Evolutionary conservation across 2,329 filamentous ascomycete genomes (phyloP).

Genomic region (Seiridium unicorne): DNA sequence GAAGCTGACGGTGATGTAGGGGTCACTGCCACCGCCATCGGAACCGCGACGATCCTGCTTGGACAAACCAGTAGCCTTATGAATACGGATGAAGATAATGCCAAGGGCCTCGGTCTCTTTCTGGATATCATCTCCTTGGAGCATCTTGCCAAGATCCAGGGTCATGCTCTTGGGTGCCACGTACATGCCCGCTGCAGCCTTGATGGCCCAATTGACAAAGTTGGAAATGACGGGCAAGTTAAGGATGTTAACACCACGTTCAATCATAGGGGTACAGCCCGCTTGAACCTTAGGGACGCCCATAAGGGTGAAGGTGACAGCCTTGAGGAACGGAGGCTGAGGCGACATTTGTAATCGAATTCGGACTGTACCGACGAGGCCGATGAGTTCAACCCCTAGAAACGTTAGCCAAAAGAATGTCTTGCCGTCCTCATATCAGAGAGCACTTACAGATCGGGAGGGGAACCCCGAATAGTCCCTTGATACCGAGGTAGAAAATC

Average conservation of each 20-base stretch:
- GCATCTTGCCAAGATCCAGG: conserved; percentile 84
- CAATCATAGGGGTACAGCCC: conserved; percentile 89
- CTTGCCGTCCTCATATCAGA: conserved; percentile 11
- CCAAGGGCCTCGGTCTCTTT: conserved; percentile 87
- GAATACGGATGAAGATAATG: conserved; percentile 88
- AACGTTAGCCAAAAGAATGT: conserved; percentile 10
- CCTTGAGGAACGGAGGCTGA: conserved; percentile 89
- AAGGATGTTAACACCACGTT: conserved; percentile 84
- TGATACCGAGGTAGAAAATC: conserved; percentile 89
- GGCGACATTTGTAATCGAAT: conserved; percentile 83
- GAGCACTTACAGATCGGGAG: conserved; percentile 66
- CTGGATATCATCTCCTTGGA: conserved; percentile 87
- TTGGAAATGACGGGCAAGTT: conserved; percentile 92
- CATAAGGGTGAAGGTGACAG: conserved; percentile 90
- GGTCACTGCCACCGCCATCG: conserved; percentile 84
- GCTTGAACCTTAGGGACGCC: conserved; percentile 86
- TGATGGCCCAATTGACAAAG: conserved; percentile 95
- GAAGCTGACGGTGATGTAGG: conserved; percentile 92
- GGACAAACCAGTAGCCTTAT: conserved; percentile 82
- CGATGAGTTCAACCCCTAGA: conserved; percentile 75
- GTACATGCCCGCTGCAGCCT: conserved; percentile 82
- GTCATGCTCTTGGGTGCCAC: conserved; percentile 94
- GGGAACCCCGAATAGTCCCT: conserved; percentile 84
- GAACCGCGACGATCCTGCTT: conserved; percentile 86
- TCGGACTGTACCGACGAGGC: conserved; percentile 84